Conservation (phyloP, 306 rosid species). For the Ormosia semicastrata region DNA sequence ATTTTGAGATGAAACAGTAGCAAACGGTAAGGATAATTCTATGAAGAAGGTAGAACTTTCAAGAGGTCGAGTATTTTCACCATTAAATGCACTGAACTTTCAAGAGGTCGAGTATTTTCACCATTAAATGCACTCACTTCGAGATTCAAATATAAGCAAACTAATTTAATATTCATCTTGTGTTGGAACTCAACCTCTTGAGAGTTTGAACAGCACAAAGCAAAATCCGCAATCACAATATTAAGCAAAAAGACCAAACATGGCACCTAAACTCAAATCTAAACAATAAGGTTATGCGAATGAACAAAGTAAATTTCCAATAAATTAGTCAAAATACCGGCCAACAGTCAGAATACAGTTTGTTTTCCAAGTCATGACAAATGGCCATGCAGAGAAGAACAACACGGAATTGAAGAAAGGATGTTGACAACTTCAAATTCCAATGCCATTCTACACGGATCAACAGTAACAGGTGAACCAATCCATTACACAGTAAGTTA, state of each 20-base stretch:
- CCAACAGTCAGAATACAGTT: slow-evolving; percentile 58
- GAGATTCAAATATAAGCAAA: neutral
- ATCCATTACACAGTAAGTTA: slow-evolving; percentile 36
- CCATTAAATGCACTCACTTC: neutral
- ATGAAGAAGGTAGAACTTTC: no score
- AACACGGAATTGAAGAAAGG: slow-evolving; percentile 38
- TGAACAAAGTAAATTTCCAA: slow-evolving; percentile 41
- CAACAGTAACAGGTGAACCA: slow-evolving; percentile 38
- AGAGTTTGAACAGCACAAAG: neutral
- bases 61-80: neutral
- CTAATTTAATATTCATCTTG: neutral
- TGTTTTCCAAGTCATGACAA: slow-evolving; percentile 46
- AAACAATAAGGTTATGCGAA: slow-evolving; percentile 31
- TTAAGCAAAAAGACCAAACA: slow-evolving; percentile 20
- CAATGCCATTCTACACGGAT: slow-evolving; percentile 53
- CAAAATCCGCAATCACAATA: slow-evolving; percentile 13
- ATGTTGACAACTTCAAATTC: slow-evolving; percentile 33
- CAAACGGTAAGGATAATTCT: neutral
- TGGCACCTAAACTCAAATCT: slow-evolving; percentile 17
- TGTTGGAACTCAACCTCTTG: neutral
- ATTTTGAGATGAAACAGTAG: neutral
- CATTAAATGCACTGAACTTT: neutral
- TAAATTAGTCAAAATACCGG: slow-evolving; percentile 43
- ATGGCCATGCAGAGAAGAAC: slow-evolving; percentile 35
- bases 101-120: neutral